These are phyloP conservation scores for Lactifluus volemus DNA, from an alignment of 768 basidiomycete species.

Conservation along the genomic window DNA sequence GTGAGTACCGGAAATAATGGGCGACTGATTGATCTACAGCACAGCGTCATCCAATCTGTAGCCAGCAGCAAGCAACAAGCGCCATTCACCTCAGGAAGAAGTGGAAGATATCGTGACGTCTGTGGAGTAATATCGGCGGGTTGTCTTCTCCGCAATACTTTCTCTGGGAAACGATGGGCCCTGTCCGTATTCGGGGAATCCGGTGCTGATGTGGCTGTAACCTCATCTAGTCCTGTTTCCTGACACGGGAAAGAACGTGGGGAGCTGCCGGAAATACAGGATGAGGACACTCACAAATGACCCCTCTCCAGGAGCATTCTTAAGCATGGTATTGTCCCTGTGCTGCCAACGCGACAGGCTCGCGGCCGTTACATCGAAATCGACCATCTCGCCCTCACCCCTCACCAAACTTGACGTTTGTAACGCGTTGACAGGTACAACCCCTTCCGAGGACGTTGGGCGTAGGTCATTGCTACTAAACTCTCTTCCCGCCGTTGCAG, in stretches of 20 bases:
- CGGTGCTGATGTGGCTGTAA: neutral
- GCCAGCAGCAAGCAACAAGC: neutral
- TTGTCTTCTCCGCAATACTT: neutral
- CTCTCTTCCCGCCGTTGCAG: neutral
- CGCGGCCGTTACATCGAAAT: neutral
- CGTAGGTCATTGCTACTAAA: too few species aligned
- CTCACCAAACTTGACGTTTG: neutral
- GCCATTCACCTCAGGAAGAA: slow-evolving; percentile 3
- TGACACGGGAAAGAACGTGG: neutral
- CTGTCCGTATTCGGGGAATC: neutral
- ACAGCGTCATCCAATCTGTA: neutral
- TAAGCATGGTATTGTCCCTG: neutral
- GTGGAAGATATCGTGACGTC: neutral
- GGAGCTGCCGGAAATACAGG: neutral
- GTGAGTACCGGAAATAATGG: slow-evolving; percentile 1
- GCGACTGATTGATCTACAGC: slow-evolving; percentile 2
- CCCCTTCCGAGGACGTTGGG: neutral
- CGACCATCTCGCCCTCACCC: neutral
- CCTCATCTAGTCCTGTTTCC: neutral
- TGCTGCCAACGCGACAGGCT: slow-evolving; percentile 3
- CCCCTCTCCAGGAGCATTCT: neutral
- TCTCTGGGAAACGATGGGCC: neutral
- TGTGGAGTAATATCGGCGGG: neutral
- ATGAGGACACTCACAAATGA: neutral
- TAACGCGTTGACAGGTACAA: neutral